Percentiles rank a stretch among this genome's conserved stretches.
Evolutionary conservation across 352 stramenopile species (phyloP).

Genomic region (Pythium aristosporum): DNA sequence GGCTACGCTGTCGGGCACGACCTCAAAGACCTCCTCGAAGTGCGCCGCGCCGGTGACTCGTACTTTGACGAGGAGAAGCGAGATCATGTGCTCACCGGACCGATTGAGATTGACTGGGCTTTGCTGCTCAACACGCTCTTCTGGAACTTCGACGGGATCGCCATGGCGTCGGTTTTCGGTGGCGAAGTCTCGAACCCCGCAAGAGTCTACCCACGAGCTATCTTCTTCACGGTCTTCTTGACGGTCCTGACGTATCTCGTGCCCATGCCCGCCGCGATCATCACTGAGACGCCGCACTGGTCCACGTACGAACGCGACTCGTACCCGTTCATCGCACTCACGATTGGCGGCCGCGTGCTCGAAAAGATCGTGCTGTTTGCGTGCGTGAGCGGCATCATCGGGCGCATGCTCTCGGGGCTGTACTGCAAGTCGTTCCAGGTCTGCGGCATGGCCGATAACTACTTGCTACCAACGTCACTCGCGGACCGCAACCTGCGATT

Average conservation of each 20-base stretch:
- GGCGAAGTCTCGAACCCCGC: conserved; percentile 88
- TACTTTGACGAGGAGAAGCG: conserved; percentile 20
- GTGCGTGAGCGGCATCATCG: conserved; percentile 74
- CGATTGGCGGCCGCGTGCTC: conserved; percentile 81
- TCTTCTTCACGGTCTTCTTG: conserved; percentile 75
- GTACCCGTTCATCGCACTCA: conserved; percentile 80
- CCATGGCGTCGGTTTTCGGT: conserved; percentile 89
- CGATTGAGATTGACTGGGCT: conserved; percentile 66
- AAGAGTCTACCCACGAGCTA: conserved; percentile 80
- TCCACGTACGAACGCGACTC: conserved; percentile 80
- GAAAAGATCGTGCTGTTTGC: conserved; percentile 79
- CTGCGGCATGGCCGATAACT: conserved; percentile 75
- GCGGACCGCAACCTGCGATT: conserved; percentile 38
- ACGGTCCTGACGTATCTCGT: conserved; percentile 85
- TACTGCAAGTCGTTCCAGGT: conserved; percentile 89
- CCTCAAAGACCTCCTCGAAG: conserved; percentile 41
- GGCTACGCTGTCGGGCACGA: conserved; percentile 28
- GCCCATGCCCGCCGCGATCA: conserved; percentile 82
- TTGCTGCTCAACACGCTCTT: conserved; percentile 93
- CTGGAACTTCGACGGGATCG: conserved; percentile 95
- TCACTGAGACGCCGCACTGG: conserved; percentile 54
- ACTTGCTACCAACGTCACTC: conserved; percentile 80
- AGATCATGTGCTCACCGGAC: conserved; percentile 28
- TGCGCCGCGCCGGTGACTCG: conserved; percentile 27
- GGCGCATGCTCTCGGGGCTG: conserved; percentile 90